Conservation (phyloP, 768 basidiomycete species). For the Suillus placidus region DNA sequence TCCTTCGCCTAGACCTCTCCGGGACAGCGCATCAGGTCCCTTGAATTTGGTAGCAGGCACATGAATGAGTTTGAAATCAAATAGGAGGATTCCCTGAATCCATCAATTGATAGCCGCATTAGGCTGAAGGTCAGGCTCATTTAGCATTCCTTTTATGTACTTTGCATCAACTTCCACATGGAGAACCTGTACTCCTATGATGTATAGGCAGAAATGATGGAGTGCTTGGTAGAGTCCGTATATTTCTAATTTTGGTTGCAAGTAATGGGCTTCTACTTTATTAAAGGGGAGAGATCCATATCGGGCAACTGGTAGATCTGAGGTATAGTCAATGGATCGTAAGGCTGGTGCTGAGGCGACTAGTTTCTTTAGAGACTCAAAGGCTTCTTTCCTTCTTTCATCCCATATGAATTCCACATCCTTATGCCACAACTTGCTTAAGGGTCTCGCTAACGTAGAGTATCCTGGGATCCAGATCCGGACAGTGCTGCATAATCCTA, state of each 20-base stretch:
- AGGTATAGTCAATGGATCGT: no score
- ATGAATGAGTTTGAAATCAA: slow-evolving; percentile 34
- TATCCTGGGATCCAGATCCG: no score
- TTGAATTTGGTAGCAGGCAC: slow-evolving; percentile 25
- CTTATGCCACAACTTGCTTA: no score
- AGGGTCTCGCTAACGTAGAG: no score
- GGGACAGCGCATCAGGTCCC: slow-evolving; percentile 34
- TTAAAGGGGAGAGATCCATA: slow-evolving; percentile 46
- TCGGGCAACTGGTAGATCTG: no score
- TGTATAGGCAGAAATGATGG: slow-evolving; percentile 28
- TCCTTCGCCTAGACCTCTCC: slow-evolving; percentile 12
- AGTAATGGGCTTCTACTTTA: slow-evolving; percentile 16
- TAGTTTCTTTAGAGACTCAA: no score
- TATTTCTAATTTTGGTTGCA: slow-evolving; percentile 32
- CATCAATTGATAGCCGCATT: slow-evolving; percentile 33
- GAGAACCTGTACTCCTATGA: no score
- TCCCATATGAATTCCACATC: no score
- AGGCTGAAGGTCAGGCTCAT: slow-evolving; percentile 34
- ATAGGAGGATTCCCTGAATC: slow-evolving; percentile 29
- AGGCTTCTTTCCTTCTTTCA: no score
- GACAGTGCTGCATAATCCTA: background rate
- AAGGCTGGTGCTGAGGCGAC: no score
- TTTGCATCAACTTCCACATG: slow-evolving; percentile 31
- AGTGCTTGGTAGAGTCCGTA: slow-evolving; percentile 26
- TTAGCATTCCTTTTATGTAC: slow-evolving; percentile 40